Base-by-base conservation (phyloP, 108 stramenopile genomes). In the Nannochloropsis oceanica region DNA sequence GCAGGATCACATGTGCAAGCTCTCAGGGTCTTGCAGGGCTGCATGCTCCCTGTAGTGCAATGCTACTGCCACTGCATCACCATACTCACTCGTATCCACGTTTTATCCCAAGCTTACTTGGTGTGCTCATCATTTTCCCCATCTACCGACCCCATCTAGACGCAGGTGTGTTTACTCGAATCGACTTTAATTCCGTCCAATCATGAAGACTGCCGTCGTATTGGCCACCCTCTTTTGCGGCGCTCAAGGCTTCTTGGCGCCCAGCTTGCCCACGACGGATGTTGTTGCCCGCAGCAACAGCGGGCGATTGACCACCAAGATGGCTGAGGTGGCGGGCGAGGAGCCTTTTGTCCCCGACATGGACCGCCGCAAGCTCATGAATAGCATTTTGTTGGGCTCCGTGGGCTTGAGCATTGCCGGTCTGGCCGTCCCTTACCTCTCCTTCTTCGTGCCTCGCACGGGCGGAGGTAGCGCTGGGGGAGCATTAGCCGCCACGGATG, bases 351-450 rank as follows among this genome's bases (percentile, higher is more conserved):
- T 96, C 91, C 96, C 96, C 86, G 96, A 98, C 91, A 95, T 96
- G 90, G 94, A 96, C 86, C 96, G 97, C 84, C 95, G 97, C 86
- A 93, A 94, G 81, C 89, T 96, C 84, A 96, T 98, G 97, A 98
- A 98, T 94, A 86, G 94, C 46, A 96, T 98, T 92, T 92, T 98
- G 50, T 92, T 95, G 34, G 95, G 95, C 86, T 94, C 96, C 26
- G 95, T 93, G 83, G 96, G 94, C 44, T 90, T 95, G 12, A 95
- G 95, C 84, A 93, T 96, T 46, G 95, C 90, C 34, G 90, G 89
- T 0, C 92, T 98, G 82, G 97, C 94, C 43, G 90, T 97, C 44
- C 97, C 97, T 34, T 98, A 97, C 94, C 90, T 97, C 82, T 92
- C 93, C 87, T 97, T 98, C 93, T 98, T 98, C 89, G 90, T 96